Base-by-base conservation (phyloP, 176 grass and related monocot species). In the Metroxylon sagu region DNA sequence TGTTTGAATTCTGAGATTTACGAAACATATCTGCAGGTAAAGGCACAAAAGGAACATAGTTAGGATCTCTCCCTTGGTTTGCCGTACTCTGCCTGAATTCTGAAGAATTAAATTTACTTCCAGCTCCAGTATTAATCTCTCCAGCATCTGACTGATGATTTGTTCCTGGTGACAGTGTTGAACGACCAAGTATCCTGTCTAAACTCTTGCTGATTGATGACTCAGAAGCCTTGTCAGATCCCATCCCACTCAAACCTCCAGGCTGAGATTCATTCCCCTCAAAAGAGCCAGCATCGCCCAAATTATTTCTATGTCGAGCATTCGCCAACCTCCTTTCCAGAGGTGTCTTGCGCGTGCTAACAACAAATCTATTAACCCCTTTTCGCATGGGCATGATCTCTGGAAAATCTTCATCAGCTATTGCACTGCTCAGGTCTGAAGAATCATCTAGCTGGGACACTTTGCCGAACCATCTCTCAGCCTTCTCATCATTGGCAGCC, bases 381-480 rank as follows among this genome's bases (percentile, higher is more conserved):
- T 85, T 89, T 26, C 78, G 50, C 81, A 89, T 89, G 56, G 86
- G 81, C 86, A 89, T 85, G 27, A 85, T 85, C 71, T 89, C 86
- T 54, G 81, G 86, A 70, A 89, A 89, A 74, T 89, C 86, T 63
- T 89, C 77, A 53, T 85, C 86, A 58, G 68, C 71, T 29, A 78
- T 74, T 59, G 83, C 66, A 57, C 62, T 75, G 62, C 62, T 89
- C 62, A 85, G 75, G 71, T 89, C 86, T 75, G 77, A 66, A 27
- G 77, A 71, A 76, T 82, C 78, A 3, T 78, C 57, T 16, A 85
- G 67, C 55, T 89, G 81, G 25, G 86, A 89, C 61, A 89, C 82
- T 72, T 85, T 89, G 55, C 63, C 82, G 62, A 89, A 85, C 86
- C 86, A 89, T 51, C 81, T 89, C 65, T 89, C 77, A 52, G 86